Conservation (phyloP, 106 monocot genomes). For the Alisma plantagoaquatica region DNA sequence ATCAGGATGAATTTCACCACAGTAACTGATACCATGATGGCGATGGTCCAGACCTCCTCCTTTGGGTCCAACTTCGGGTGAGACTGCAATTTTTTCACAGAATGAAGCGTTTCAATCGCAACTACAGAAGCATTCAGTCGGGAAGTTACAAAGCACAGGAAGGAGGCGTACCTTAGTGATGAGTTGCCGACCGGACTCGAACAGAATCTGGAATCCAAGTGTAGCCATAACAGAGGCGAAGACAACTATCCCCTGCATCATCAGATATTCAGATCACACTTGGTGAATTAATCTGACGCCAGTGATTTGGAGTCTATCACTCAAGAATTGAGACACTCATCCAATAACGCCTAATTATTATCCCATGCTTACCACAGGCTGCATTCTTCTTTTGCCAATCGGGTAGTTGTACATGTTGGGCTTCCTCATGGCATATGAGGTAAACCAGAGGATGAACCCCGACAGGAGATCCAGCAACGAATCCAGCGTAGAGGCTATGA, state of each 20-base stretch:
- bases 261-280: too few species aligned
- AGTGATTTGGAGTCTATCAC: too few species aligned
- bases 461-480: constrained; percentile 85
- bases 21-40: constrained; percentile 78
- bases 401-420: constrained; percentile 68
- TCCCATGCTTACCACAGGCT: constrained; percentile 54
- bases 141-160: too few species aligned
- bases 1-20: constrained; percentile 70
- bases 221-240: constrained; percentile 93
- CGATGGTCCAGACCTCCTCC: constrained; percentile 54
- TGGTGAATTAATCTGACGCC: too few species aligned
- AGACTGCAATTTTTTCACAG: constrained; percentile 12
- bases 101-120: background rate
- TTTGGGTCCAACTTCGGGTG: constrained; percentile 21
- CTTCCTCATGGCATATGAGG: constrained; percentile 64
- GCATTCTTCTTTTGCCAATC: constrained; percentile 90
- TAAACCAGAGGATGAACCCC: constrained; percentile 82
- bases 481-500: constrained; percentile 90
- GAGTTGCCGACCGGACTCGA: constrained; percentile 61
- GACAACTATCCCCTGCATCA: constrained; percentile 72
- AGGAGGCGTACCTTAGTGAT: constrained; percentile 56
- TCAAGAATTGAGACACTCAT: too few species aligned
- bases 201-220: constrained; percentile 78
- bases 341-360: background rate
- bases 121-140: background rate